Evolutionary conservation across 2,329 filamentous ascomycete genomes (phyloP).

Genomic region (Xylogone sp.): DNA sequence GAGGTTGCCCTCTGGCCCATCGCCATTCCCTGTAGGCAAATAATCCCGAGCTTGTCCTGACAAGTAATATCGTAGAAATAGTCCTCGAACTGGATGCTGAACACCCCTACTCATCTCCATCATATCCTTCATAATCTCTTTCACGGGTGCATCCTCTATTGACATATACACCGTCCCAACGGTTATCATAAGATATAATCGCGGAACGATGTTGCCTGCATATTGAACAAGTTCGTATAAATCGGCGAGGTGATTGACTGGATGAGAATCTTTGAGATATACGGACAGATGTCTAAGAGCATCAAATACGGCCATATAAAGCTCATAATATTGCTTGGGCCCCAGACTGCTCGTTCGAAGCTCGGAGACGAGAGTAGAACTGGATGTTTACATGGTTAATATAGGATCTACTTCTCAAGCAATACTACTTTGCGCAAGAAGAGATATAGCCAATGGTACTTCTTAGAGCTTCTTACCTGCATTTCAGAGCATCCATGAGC

Average conservation of each 20-base stretch:
- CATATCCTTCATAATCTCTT: conserved; percentile 99
- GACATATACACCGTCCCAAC: conserved; percentile 99
- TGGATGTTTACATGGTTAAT: conserved; percentile 35
- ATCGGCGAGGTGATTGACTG: conserved; percentile 95
- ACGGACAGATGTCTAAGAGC: conserved; percentile 93
- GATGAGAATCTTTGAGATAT: conserved; percentile 95
- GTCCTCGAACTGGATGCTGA: conserved; percentile 90
- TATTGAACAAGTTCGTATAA: conserved; percentile 97
- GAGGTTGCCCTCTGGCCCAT: conserved; percentile 91
- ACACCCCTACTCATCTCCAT: conserved; percentile 99
- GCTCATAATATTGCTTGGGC: conserved; percentile 99
- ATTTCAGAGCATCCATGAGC: conserved; percentile 99
- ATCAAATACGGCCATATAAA: conserved; percentile 99
- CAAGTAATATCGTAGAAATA: conserved; percentile 95
- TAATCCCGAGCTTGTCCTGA: conserved; percentile 91
- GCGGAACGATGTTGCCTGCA: conserved; percentile 94
- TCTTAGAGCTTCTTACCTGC: conserved; percentile 67
- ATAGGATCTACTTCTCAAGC: conserved; percentile 13
- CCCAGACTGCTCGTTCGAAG: conserved; percentile 93
- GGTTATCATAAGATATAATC: conserved; percentile 98
- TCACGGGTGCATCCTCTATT: conserved; percentile 95
- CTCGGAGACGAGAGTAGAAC: conserved; percentile 97
- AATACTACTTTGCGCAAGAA: conserved; percentile 7
- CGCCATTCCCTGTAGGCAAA: conserved; percentile 75
- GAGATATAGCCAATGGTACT: conserved; percentile 3